Evolutionary conservation across 1,284 basidiomycete genomes (phyloP), one percentile per base, ranked within the genome.

Genomic region (Marasmius oreades): DNA sequence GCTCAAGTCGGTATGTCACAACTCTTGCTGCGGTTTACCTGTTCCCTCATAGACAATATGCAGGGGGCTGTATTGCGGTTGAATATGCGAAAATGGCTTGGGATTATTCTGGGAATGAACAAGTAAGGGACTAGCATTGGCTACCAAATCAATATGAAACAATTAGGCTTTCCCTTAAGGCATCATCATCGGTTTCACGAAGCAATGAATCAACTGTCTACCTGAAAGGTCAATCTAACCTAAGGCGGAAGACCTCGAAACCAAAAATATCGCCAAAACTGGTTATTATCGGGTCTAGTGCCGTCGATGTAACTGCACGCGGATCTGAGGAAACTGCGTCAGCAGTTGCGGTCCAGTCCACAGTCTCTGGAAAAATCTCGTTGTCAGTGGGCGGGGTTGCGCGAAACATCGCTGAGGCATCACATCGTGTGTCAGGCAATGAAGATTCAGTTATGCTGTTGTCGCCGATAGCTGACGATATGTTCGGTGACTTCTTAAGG

Each of bases 381-480:
- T 63, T 95, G 26, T 83, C 90, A 0, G 76, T 93, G 0, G 97
- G 97, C 1, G 97, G 97, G 12, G 97, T 99, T 2, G 95, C 84
- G 0, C 84, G 95, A 23, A 99, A 99, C 69, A 85, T 99, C 48
- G 93, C 95, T 1, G 93, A 97, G 67, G 92, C 94, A 0, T 82
- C 93, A 1, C 84, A 90, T 63, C 80, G 88, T 22, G 67, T 88
- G 7, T 69, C 76, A 31, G 68, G 67, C 45, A 69, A 72, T 23
- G 62, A 71, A 23, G 64, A 64, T 11, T 57, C 76, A 18, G 76
- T 79, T 0, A 61, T 87, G 5, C 73, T 92, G 42, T 69, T 92
- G 1, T 81, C 89, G 10, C 81, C 84, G 6, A 69, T 88, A 20
- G 89, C 86, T 0, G 65, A 78, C 48, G 93, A 96, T 67, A 71